A percentile compares a stretch with the other conserved stretches of the same genome.
Conservation (phyloP, 306 rosid species). For the Pueraria montana region DNA sequence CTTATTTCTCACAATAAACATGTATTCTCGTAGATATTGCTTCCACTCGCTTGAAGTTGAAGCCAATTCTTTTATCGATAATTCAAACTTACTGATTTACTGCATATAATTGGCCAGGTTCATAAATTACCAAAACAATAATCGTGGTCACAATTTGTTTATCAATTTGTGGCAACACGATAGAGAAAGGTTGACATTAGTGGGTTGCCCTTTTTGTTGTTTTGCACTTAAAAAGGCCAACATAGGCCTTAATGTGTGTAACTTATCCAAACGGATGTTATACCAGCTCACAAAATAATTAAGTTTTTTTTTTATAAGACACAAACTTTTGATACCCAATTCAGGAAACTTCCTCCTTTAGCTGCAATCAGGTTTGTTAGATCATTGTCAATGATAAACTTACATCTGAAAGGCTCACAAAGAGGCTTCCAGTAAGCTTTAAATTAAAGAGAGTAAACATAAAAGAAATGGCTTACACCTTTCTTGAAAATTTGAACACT, state of each 20-base stretch:
- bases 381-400: slow-evolving; percentile 13
- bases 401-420: not conserved
- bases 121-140: not conserved
- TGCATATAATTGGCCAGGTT: not conserved
- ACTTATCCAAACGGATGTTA: slow-evolving; percentile 16
- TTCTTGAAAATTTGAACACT: slow-evolving; percentile 2
- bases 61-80: not conserved
- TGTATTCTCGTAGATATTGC: too few species aligned
- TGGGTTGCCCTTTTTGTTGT: slow-evolving; percentile 24
- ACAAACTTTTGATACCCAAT: slow-evolving; percentile 18
- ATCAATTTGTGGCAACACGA: slow-evolving; percentile 20
- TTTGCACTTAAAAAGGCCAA: slow-evolving; percentile 9
- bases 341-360: slow-evolving; percentile 24
- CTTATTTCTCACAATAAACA: not conserved
- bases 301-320: not conserved
- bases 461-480: not conserved
- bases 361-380: not conserved
- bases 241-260: not conserved
- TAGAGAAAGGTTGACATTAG: slow-evolving; percentile 20
- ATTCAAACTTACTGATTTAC: not conserved
- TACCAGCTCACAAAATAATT: slow-evolving; percentile 1
- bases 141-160: not conserved
- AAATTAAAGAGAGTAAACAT: slow-evolving; percentile 28
- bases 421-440: not conserved
- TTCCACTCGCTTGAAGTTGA: not conserved